phyloP scores from a whole-genome alignment of 306 rosid genomes.

The Malus domestica region DNA sequence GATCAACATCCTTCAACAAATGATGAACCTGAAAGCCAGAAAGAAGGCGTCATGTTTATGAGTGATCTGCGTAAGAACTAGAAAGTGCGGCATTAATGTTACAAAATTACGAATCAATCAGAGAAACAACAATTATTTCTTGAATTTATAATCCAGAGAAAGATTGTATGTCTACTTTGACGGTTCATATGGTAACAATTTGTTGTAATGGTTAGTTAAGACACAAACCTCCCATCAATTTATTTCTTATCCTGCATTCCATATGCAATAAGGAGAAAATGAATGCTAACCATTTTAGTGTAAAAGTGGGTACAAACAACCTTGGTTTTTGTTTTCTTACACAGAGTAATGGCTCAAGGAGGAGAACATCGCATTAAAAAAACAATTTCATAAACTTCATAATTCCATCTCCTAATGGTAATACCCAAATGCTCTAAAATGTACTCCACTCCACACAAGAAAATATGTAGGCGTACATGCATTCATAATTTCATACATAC shows the following conservation, averaged over 20 bases:
- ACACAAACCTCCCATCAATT: background rate
- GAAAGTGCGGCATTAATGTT: background rate
- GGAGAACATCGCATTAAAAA: background rate
- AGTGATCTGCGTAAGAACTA: conserved; percentile 7
- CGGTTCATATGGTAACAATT: background rate
- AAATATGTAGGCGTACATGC: background rate
- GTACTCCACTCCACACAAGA: background rate
- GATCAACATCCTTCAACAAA: conserved; percentile 63
- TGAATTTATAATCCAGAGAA: background rate
- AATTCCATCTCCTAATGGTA: background rate
- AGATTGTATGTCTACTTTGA: background rate
- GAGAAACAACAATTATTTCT: background rate
- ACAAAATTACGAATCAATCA: background rate
- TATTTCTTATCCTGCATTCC: background rate
- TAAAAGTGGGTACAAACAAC: background rate
- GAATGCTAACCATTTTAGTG: background rate
- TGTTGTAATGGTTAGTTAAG: background rate
- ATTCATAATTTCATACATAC: background rate
- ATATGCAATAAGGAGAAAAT: background rate
- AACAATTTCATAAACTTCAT: background rate
- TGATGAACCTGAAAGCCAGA: conserved; percentile 54
- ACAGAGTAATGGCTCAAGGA: background rate
- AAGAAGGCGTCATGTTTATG: conserved; percentile 3
- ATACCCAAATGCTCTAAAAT: background rate
- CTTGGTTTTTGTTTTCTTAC: background rate